Conservation (phyloP, 2,329 filamentous ascomycete species). For the Xylaria sp. region DNA sequence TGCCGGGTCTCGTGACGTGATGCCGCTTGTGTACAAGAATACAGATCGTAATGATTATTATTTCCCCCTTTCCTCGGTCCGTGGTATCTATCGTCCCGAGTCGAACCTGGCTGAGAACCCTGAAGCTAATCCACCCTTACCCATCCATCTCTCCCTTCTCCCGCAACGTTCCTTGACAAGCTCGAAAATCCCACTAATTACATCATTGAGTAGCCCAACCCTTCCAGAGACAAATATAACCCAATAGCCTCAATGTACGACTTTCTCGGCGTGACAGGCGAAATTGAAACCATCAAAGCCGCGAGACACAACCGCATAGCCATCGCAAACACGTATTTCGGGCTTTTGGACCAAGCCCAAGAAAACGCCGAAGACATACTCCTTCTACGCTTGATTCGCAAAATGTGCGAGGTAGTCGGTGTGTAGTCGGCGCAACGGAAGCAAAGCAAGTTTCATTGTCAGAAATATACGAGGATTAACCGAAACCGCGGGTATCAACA, state of each 20-base stretch:
- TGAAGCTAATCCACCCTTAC: neutral
- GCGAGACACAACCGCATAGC: neutral
- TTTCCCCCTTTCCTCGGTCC: neutral
- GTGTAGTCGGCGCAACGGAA: neutral
- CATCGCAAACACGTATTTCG: neutral
- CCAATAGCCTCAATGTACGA: neutral
- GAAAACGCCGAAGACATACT: neutral
- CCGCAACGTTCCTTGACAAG: neutral
- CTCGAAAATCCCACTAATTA: neutral
- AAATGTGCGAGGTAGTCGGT: neutral
- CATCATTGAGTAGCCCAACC: neutral
- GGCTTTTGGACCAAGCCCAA: neutral
- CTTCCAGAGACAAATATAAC: neutral
- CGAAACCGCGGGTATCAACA: neutral
- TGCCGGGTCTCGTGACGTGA: neutral
- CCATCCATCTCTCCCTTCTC: neutral
- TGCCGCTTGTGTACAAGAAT: neutral
- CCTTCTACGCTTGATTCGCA: neutral
- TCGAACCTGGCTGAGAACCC: neutral
- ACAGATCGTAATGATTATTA: too few species aligned
- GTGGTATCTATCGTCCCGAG: neutral
- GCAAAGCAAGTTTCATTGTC: neutral
- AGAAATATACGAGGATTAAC: neutral
- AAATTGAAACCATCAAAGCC: neutral
- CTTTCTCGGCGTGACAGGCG: neutral